Conservation (phyloP, 768 basidiomycete genomes). For the Russula earlei region DNA sequence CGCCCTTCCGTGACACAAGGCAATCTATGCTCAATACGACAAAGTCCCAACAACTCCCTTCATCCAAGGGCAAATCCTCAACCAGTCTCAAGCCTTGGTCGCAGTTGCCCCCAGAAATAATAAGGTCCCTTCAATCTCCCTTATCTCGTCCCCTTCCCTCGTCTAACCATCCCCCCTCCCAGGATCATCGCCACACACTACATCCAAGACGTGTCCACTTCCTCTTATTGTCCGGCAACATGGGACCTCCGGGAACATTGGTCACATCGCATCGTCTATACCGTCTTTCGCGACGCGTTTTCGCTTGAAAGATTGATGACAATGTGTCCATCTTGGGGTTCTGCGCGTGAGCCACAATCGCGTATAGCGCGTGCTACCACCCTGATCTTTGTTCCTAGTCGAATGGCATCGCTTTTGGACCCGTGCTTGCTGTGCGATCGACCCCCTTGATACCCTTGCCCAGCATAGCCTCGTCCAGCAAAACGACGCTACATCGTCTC, state of each 20-base stretch:
- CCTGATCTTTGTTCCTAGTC: conserved; percentile 33
- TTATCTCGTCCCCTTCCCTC: neutral
- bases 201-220: conserved; percentile 38
- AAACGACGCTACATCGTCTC: conserved; percentile 22
- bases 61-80: conserved; percentile 45
- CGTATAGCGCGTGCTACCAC: conserved; percentile 18
- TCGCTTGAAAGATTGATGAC: conserved; percentile 19
- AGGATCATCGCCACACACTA: conserved; percentile 53
- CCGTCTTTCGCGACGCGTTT: conserved; percentile 38
- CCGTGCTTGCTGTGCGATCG: conserved; percentile 50
- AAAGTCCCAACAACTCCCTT: conserved; percentile 7
- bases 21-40: conserved; percentile 24
- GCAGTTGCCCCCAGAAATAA: conserved; percentile 51
- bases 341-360: conserved; percentile 16
- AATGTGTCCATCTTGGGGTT: conserved; percentile 16
- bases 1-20: conserved; percentile 23
- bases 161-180: conserved; percentile 14
- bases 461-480: conserved; percentile 38
- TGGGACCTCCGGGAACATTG: conserved; percentile 46
- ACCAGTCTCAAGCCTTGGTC: conserved; percentile 47
- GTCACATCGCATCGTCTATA: conserved; percentile 54
- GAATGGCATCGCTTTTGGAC: conserved; percentile 65
- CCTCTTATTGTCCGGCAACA: conserved; percentile 38
- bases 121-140: conserved; percentile 32
- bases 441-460: conserved; percentile 49